Evolutionary conservation across 495 filamentous ascomycete species (phyloP).

Genomic region (Friedmanniomyces simplex): DNA sequence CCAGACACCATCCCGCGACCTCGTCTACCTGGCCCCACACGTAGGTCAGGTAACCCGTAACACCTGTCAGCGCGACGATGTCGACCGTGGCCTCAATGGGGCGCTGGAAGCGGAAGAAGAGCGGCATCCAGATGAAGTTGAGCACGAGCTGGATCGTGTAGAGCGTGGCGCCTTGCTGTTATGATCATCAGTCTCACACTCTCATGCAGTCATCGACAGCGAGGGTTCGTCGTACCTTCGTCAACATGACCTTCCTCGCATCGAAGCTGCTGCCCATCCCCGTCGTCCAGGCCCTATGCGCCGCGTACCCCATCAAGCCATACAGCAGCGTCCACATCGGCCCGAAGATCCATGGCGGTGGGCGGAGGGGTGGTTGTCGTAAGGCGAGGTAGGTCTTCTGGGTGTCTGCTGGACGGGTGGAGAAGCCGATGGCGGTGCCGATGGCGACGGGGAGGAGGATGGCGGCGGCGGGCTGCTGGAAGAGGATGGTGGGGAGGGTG

Average conservation of each 20-base stretch:
- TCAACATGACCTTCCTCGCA: slow-evolving; percentile 27
- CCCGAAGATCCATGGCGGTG: slow-evolving; percentile 70
- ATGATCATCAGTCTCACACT: neutral
- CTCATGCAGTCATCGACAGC: neutral
- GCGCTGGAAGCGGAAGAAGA: slow-evolving; percentile 67
- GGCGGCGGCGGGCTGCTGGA: slow-evolving; percentile 53
- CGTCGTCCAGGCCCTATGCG: slow-evolving; percentile 55
- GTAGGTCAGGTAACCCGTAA: slow-evolving; percentile 58
- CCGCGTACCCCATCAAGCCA: slow-evolving; percentile 78
- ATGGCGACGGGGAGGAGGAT: slow-evolving; percentile 59
- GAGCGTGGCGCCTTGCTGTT: slow-evolving; percentile 54
- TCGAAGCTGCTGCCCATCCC: slow-evolving; percentile 44
- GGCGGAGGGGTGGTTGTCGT: slow-evolving; percentile 68
- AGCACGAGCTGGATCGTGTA: slow-evolving; percentile 77
- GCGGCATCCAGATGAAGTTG: slow-evolving; percentile 85
- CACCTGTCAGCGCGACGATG: slow-evolving; percentile 58
- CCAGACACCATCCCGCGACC: slow-evolving; percentile 59
- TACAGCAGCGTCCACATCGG: slow-evolving; percentile 84
- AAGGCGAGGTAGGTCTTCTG: slow-evolving; percentile 54
- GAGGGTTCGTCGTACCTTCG: slow-evolving; percentile 30
- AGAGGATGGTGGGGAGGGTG: slow-evolving; percentile 53
- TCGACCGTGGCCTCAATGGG: slow-evolving; percentile 67
- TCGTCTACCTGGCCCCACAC: slow-evolving; percentile 64
- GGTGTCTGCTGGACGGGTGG: slow-evolving; percentile 41
- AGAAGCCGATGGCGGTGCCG: slow-evolving; percentile 38